Percentiles rank a stretch among this genome's conserved stretches.
phyloP scores from a whole-genome alignment of 805 yeast genomes.

The Candida vaughaniae region DNA sequence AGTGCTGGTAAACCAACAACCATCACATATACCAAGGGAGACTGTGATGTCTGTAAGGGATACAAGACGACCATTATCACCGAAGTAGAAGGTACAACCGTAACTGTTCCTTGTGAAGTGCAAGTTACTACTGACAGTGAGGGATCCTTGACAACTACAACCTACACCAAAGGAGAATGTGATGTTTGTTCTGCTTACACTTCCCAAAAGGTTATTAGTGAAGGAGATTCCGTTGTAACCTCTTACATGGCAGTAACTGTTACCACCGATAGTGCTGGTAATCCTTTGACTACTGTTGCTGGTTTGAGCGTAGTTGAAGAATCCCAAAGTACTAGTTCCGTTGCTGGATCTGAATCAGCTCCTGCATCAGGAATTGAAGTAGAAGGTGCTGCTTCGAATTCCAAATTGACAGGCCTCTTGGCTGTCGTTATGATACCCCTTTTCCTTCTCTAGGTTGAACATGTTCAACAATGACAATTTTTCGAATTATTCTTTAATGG shows the following conservation, averaged over 20 bases:
- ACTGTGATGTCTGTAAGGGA: slow-evolving; percentile 11
- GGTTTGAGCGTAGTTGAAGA: slow-evolving; percentile 2
- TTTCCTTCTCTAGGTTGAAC: no score
- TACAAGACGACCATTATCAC: slow-evolving; percentile 12
- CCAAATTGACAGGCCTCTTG: no score
- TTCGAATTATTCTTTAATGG: no score
- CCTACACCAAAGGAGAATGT: neutral
- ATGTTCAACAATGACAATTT: no score
- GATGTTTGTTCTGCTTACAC: slow-evolving; percentile 1
- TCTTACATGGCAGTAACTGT: neutral
- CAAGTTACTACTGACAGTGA: slow-evolving; percentile 7
- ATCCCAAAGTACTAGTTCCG: no score
- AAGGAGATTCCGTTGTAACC: neutral
- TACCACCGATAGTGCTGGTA: slow-evolving; percentile 6
- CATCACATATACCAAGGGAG: slow-evolving; percentile 6
- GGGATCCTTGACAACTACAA: slow-evolving; percentile 4
- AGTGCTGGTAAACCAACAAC: slow-evolving; percentile 1
- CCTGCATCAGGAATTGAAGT: neutral
- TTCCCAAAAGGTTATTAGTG: neutral
- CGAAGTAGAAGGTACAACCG: slow-evolving; percentile 4
- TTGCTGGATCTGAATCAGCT: no score
- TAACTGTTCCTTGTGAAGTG: slow-evolving; percentile 13
- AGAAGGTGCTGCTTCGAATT: neutral
- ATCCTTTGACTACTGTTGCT: slow-evolving; percentile 2
- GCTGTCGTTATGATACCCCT: no score